A percentile compares a stretch with the other conserved stretches of the same genome.
Evolutionary conservation across 1,284 basidiomycete genomes (phyloP).

Genomic region (Amylostereum areolatum): DNA sequence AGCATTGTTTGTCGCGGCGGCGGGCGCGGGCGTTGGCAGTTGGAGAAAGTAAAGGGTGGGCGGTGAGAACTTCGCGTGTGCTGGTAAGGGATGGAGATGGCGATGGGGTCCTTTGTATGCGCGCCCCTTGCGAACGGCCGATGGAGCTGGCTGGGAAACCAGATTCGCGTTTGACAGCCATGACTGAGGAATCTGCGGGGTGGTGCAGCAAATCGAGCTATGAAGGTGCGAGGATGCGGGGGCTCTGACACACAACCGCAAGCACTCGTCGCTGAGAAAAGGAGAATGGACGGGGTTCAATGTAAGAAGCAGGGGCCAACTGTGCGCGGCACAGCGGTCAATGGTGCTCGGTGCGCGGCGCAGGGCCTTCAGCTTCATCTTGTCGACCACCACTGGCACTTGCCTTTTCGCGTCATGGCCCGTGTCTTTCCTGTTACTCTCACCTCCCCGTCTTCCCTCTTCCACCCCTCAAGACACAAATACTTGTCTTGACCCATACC

Average conservation of each 20-base stretch:
- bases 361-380: background rate
- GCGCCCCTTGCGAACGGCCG: conserved; percentile 38
- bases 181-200: background rate
- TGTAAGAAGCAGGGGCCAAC: no score
- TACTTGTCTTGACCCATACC: no score
- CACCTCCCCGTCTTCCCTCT: no score
- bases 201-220: background rate
- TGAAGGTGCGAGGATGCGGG: background rate
- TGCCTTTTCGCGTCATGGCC: no score
- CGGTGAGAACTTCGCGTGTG: conserved; percentile 44
- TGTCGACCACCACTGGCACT: no score
- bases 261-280: background rate
- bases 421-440: no score
- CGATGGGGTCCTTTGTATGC: conserved; percentile 40
- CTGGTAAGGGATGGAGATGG: conserved; percentile 13
- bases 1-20: conserved; percentile 14
- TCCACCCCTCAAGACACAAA: no score
- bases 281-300: background rate
- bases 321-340: no score
- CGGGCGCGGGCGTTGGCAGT: conserved; percentile 18
- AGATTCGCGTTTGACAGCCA: conserved; percentile 24
- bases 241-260: background rate
- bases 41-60: conserved; percentile 60
- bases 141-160: conserved; percentile 48
- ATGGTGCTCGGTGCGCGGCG: background rate